Evolutionary conservation across 352 stramenopile genomes (phyloP), one percentile per base, ranked within the genome.

Genomic region (Pythium guiyangense): DNA sequence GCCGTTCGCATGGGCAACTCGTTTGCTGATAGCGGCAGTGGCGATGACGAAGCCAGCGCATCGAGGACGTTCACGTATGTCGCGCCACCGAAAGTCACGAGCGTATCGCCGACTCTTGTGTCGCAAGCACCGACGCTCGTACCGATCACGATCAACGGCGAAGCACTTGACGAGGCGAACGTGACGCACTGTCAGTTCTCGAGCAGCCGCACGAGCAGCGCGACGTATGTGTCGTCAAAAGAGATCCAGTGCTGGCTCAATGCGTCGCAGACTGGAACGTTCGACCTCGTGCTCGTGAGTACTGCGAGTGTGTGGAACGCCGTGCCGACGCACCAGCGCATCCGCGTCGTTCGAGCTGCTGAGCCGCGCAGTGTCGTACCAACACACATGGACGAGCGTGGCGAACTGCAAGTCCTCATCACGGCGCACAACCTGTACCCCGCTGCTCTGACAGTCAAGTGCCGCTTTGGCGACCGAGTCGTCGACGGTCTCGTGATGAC

Each of bases 381-480:
- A 31, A 17, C 27, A 20, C 39, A 57, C 11, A 76, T 90, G 52
- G 75, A 83, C 50, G 74, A 90, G 22, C 53, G 59, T 15, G 79
- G 79, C 25, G 79, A 77, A 42, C 57, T 47, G 0, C 61, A 71
- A 22, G 37, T 71, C 22, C 37, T 84, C 44, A 57, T 87, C 17
- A 59, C 59, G 17, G 57, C 64, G 10, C 27, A 60, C 20, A 74
- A 77, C 43, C 39, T 79, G 6, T 49, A 48, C 27, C 37, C 39
- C 10, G 44, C 48, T 46, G 50, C 58, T 27, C 63, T 65, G 35
- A 64, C 64, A 3, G 25, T 79, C 48, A 61, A 60, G 5, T 86
- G 75, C 53, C 56, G 60, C 17, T 84, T 85, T 70, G 70, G 62
- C 11, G 55, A 48, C 27, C 48, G 11, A 0, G 6, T 61, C 2